A percentile compares a stretch with the other conserved stretches of the same genome.
phyloP scores from a whole-genome alignment of 2,329 filamentous ascomycete species.

The Huntiella moniliformis region DNA sequence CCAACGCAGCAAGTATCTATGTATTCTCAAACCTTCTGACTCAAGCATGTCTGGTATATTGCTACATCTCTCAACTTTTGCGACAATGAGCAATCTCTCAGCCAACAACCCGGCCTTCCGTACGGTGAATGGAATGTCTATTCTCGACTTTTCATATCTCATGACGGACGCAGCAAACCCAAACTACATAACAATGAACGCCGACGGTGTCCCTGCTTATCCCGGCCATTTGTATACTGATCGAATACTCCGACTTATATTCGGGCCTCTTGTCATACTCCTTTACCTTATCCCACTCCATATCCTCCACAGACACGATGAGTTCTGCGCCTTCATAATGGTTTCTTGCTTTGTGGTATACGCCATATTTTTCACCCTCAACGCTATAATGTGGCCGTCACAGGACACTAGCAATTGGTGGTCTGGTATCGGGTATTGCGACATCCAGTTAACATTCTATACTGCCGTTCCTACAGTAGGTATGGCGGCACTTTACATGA shows the following conservation, averaged over 20 bases:
- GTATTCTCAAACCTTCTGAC: too few species aligned
- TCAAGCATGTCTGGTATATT: too few species aligned
- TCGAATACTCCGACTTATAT: slow-evolving; percentile 28
- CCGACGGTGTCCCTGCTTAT: slow-evolving; percentile 16
- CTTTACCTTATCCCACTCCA: slow-evolving; percentile 32
- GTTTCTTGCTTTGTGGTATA: slow-evolving; percentile 26
- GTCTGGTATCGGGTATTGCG: slow-evolving; percentile 33
- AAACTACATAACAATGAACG: slow-evolving; percentile 5
- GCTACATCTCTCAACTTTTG: too few species aligned
- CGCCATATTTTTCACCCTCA: slow-evolving; percentile 31
- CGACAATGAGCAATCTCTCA: too few species aligned
- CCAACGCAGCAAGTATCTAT: too few species aligned
- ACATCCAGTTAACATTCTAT: slow-evolving; percentile 29
- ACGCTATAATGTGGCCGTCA: slow-evolving; percentile 33
- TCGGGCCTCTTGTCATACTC: slow-evolving; percentile 27
- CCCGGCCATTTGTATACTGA: slow-evolving; percentile 22
- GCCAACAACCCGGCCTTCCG: too few species aligned
- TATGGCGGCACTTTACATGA: slow-evolving; percentile 31
- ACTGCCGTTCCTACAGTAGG: slow-evolving; percentile 29
- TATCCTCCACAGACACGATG: slow-evolving; percentile 31
- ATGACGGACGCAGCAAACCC: neutral
- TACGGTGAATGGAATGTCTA: too few species aligned
- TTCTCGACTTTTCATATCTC: slow-evolving; percentile 8
- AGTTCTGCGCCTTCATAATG: slow-evolving; percentile 33
- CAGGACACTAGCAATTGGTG: slow-evolving; percentile 33